A percentile compares a stretch with the other conserved stretches of the same genome.
Conservation (phyloP, 2,329 filamentous ascomycete species). For the Helminthosporium solani region DNA sequence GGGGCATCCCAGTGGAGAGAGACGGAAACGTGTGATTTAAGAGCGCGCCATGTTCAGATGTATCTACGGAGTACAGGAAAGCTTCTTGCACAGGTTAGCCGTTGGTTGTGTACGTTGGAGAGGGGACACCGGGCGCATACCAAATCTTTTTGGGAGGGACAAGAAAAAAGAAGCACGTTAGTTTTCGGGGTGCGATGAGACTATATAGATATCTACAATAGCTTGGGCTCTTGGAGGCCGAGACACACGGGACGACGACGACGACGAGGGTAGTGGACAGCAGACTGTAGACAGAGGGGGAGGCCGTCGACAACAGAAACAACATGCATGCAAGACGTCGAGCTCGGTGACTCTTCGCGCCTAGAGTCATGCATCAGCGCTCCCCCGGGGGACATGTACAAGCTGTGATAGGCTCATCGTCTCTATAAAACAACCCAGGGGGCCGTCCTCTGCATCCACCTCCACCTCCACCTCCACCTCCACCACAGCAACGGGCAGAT, state of each 20-base stretch:
- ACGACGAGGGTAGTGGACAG: slow-evolving; percentile 12
- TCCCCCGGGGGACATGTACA: slow-evolving; percentile 23
- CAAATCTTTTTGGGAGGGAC: slow-evolving; percentile 24
- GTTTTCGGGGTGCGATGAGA: slow-evolving; percentile 13
- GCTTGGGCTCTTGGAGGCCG: too few species aligned
- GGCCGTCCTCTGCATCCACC: too few species aligned
- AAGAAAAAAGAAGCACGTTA: slow-evolving; percentile 18
- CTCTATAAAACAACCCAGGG: slow-evolving; percentile 14
- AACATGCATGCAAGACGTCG: too few species aligned
- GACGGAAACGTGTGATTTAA: slow-evolving; percentile 26
- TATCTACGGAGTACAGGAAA: slow-evolving; percentile 17
- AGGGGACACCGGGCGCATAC: slow-evolving; percentile 34
- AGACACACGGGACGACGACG: slow-evolving; percentile 13
- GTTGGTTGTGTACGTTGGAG: slow-evolving; percentile 14
- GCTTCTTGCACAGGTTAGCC: slow-evolving; percentile 32
- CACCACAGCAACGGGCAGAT: slow-evolving; percentile 7
- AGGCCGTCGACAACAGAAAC: slow-evolving; percentile 24
- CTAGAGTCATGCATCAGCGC: slow-evolving; percentile 18
- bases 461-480: too few species aligned
- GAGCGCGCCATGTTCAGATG: slow-evolving; percentile 33
- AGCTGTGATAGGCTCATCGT: slow-evolving; percentile 17
- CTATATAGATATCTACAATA: slow-evolving; percentile 16
- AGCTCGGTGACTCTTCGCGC: slow-evolving; percentile 30
- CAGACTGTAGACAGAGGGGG: slow-evolving; percentile 18
- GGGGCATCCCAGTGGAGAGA: slow-evolving; percentile 33